phyloP scores from a whole-genome alignment of 805 yeast genomes.

The Debaryomyces tyrocola region DNA sequence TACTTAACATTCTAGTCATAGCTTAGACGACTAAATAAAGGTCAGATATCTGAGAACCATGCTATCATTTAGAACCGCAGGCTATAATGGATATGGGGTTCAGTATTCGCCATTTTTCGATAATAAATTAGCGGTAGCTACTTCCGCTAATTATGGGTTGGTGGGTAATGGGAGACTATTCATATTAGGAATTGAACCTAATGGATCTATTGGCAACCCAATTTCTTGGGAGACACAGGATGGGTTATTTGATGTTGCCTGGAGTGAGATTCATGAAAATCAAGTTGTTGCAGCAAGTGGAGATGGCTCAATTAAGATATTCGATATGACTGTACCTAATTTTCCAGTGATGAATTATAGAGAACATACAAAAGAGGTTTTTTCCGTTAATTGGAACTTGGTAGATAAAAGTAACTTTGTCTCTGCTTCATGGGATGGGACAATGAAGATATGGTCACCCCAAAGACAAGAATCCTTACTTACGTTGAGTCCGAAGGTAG shows the following conservation, averaged over 20 bases:
- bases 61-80: slow-evolving; percentile 72
- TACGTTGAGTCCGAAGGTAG: slow-evolving; percentile 45
- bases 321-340: slow-evolving; percentile 65
- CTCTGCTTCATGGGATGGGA: slow-evolving; percentile 91
- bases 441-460: slow-evolving; percentile 78
- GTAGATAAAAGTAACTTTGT: slow-evolving; percentile 68
- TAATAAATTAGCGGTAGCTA: slow-evolving; percentile 83
- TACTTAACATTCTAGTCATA: too few species aligned
- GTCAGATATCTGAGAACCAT: slow-evolving; percentile 28
- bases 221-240: slow-evolving; percentile 85
- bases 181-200: slow-evolving; percentile 63
- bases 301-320: slow-evolving; percentile 83
- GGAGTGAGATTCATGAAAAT: slow-evolving; percentile 91
- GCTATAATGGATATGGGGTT: slow-evolving; percentile 84
- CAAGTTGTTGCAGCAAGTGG: slow-evolving; percentile 84
- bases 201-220: slow-evolving; percentile 60
- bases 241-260: slow-evolving; percentile 81
- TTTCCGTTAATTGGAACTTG: slow-evolving; percentile 71
- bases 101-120: slow-evolving; percentile 92
- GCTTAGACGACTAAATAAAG: too few species aligned
- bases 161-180: slow-evolving; percentile 90
- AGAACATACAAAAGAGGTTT: slow-evolving; percentile 79
- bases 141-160: slow-evolving; percentile 89
- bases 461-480: slow-evolving; percentile 53
- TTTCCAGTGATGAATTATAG: slow-evolving; percentile 74